A percentile compares a stretch with the other conserved stretches of the same genome.
These are phyloP conservation scores for Gryganskiella cystojenkinii DNA, from an alignment of 192 early-diverging fungal species.

Conservation along the genomic window DNA sequence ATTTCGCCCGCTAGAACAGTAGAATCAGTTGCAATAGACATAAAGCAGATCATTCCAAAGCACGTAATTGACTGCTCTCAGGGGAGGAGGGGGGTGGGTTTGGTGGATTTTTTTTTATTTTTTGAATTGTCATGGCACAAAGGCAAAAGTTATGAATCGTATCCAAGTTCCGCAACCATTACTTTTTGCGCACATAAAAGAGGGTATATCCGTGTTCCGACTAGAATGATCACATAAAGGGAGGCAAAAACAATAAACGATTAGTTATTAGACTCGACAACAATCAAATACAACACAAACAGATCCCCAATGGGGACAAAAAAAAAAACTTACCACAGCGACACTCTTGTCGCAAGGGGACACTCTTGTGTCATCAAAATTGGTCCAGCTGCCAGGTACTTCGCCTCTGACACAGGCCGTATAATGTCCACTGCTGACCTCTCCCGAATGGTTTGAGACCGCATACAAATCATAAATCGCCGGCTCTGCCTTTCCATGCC, in stretches of 20 bases:
- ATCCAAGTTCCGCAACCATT: neutral
- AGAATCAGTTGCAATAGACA: no score
- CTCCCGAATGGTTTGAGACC: conserved; percentile 85
- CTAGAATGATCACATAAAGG: neutral
- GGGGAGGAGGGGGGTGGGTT: no score
- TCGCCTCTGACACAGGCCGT: conserved; percentile 77
- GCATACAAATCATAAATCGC: conserved; percentile 83
- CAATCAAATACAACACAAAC: neutral
- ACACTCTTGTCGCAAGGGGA: conserved; percentile 64
- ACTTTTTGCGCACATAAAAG: conserved; percentile 50
- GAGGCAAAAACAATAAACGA: neutral
- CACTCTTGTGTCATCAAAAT: conserved; percentile 89
- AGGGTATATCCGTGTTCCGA: conserved; percentile 53
- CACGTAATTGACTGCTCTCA: no score
- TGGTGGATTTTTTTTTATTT: no score
- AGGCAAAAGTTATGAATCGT: no score
- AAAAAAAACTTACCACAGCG: conserved; percentile 60
- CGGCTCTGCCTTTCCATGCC: conserved; percentile 3
- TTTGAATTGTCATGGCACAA: no score
- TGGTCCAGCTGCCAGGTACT: conserved; percentile 76
- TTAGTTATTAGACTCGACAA: neutral
- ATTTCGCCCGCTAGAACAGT: no score
- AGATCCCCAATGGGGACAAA: neutral
- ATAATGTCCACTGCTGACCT: conserved; percentile 82
- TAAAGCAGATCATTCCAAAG: no score